These are phyloP conservation scores for Microcyclospora tardicrescens DNA, from an alignment of 2,329 filamentous ascomycete genomes.

Conservation along the genomic window DNA sequence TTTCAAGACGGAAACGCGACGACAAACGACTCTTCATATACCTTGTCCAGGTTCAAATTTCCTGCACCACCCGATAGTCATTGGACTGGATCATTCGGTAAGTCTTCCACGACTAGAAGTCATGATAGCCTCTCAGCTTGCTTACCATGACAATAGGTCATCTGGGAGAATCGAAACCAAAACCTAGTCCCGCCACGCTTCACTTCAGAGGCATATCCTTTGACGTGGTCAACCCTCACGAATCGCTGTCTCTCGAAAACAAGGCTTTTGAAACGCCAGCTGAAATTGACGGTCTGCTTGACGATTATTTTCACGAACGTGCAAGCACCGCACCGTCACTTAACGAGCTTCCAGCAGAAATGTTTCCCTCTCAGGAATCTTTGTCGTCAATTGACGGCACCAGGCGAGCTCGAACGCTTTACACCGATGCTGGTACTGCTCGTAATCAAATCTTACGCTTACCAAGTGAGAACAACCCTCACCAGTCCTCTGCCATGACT, in stretches of 20 bases:
- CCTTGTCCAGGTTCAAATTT: conserved; percentile 19
- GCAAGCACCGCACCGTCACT: conserved; percentile 4
- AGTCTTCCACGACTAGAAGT: conserved; percentile 2
- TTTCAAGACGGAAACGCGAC: not conserved
- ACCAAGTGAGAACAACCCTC: not conserved
- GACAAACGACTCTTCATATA: conserved; percentile 11
- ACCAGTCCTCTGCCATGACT: not conserved
- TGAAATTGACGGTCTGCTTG: conserved; percentile 21
- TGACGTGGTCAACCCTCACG: conserved; percentile 23
- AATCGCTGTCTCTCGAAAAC: conserved; percentile 17
- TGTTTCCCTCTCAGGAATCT: conserved; percentile 4
- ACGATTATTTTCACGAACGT: conserved; percentile 18
- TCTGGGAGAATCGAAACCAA: conserved; percentile 8
- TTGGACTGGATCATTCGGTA: conserved; percentile 17
- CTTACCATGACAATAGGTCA: conserved; percentile 8
- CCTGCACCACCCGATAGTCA: conserved; percentile 17
- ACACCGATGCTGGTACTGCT: conserved; percentile 15
- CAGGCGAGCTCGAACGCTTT: conserved; percentile 12
- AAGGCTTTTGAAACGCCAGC: conserved; percentile 20
- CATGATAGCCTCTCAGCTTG: conserved; percentile 4
- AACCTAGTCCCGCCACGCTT: conserved; percentile 15
- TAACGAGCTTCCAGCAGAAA: conserved; percentile 1
- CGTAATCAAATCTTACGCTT: conserved; percentile 17
- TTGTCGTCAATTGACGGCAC: conserved; percentile 6
- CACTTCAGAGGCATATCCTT: conserved; percentile 22